Evolutionary conservation across 2,329 filamentous ascomycete genomes (phyloP), one percentile per base, ranked within the genome.

Genomic region (Chaetoscypha palmicola): DNA sequence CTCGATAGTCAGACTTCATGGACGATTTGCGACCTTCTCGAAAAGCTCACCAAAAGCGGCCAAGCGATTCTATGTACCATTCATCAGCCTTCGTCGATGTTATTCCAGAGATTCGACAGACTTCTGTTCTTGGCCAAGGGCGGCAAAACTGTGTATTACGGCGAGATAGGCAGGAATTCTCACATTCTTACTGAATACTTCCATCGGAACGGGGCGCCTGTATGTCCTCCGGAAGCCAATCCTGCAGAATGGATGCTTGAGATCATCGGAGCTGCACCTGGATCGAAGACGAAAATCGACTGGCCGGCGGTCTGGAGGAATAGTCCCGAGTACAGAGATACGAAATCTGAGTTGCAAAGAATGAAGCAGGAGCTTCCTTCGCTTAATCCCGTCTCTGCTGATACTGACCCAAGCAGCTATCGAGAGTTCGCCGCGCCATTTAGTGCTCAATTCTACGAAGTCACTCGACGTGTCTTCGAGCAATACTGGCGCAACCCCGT

Each of bases 1-100:
- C 78, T 96, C 14, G 90, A 96, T 65, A 87, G 81, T 59, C 88
- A 95, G 63, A 94, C 89, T 1, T 90, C 89, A 1, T 95, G 88
- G 86, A 85, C 87, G 49, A 95, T 95, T 61, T 73, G 88, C 35
- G 82, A 88, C 62, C 75, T 96, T 16, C 75, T 96, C 35, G 83
- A 92, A 66, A 95, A 92, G 66, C 73, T 96, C 34, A 87, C 87
- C 56, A 85, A 90, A 64, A 84, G 80, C 52, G 90, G 90, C 11
- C 87, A 92, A 62, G 89, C 90, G 38, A 86, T 96, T 64, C 78
- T 96, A 10, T 95, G 89, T 68, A 95, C 90, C 5, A 95, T 96
- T 47, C 90, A 96, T 62, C 90, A 96, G 66, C 90, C 90, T 10
- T 94, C 86, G 8, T 88, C 89, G 24, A 88, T 94, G 75, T 73